Conservation (phyloP, 805 yeast species). For the Lipomyces orientalis region DNA sequence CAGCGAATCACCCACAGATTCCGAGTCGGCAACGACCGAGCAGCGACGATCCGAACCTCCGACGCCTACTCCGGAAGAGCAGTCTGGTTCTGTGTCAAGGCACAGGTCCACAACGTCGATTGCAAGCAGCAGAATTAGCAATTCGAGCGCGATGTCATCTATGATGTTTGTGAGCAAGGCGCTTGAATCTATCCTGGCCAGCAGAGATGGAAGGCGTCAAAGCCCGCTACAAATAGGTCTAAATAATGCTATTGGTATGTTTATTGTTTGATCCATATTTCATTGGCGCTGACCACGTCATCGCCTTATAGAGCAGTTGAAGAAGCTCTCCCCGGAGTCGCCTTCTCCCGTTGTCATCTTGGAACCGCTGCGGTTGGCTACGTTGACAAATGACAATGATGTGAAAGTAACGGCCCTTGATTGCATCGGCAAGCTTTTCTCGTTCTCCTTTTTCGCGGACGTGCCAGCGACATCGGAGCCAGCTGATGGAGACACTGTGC, state of each 20-base stretch:
- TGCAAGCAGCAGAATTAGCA: conserved; percentile 5
- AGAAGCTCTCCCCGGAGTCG: conserved; percentile 40
- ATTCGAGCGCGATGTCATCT: conserved; percentile 41
- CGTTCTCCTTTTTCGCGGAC: conserved; percentile 73
- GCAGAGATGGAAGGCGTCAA: conserved; percentile 65
- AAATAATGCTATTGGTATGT: conserved; percentile 45
- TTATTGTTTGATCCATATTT: neutral
- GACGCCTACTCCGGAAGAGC: neutral
- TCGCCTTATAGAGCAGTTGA: conserved; percentile 44
- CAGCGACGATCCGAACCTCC: neutral
- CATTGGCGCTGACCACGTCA: neutral
- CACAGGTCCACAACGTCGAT: conserved; percentile 9
- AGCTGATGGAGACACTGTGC: conserved; percentile 20
- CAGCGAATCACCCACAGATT: too few relatives aligned
- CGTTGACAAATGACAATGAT: conserved; percentile 65
- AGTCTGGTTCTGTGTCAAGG: neutral
- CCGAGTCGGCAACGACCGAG: neutral
- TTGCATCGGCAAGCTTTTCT: conserved; percentile 82
- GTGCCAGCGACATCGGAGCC: conserved; percentile 14
- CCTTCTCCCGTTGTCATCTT: conserved; percentile 64
- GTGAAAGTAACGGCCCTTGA: conserved; percentile 79
- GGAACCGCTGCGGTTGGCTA: conserved; percentile 73
- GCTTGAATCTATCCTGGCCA: conserved; percentile 59
- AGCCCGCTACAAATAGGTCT: conserved; percentile 48
- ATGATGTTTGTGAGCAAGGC: conserved; percentile 60